phyloP scores from a whole-genome alignment of 2,329 filamentous ascomycete genomes.

The Lanzia echinophila region DNA sequence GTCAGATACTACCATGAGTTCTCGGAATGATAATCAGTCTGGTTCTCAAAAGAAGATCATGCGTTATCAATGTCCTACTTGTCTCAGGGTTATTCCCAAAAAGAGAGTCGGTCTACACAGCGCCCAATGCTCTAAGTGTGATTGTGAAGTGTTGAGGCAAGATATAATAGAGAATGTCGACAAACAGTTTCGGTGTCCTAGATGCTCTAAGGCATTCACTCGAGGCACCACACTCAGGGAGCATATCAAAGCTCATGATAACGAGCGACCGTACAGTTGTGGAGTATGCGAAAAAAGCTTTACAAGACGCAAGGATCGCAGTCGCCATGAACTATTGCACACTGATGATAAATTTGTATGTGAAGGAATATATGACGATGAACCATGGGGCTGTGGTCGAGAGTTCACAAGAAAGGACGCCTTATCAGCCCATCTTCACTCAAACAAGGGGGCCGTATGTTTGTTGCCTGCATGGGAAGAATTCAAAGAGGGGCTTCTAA shows the following conservation, averaged over 20 bases:
- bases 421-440: not conserved
- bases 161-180: not conserved
- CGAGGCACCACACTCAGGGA: not conserved
- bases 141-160: not conserved
- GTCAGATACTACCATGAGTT: no score
- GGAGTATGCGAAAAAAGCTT: not conserved
- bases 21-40: no score
- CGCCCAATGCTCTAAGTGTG: no score
- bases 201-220: not conserved
- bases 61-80: no score
- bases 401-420: not conserved
- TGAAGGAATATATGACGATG: fast-evolving
- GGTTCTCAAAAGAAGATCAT: no score
- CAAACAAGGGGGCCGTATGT: not conserved
- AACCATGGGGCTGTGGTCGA: not conserved
- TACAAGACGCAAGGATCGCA: not conserved
- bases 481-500: fast-evolving
- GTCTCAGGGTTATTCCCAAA: no score
- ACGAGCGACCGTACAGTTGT: not conserved
- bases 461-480: fast-evolving
- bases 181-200: not conserved
- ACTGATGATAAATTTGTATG: not conserved
- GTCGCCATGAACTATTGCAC: not conserved
- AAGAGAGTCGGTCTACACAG: no score
- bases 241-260: not conserved